Evolutionary conservation across 2,329 filamentous ascomycete species (phyloP), one percentile per base, ranked within the genome.

Genomic region (Fonsecaea pedrosoi): DNA sequence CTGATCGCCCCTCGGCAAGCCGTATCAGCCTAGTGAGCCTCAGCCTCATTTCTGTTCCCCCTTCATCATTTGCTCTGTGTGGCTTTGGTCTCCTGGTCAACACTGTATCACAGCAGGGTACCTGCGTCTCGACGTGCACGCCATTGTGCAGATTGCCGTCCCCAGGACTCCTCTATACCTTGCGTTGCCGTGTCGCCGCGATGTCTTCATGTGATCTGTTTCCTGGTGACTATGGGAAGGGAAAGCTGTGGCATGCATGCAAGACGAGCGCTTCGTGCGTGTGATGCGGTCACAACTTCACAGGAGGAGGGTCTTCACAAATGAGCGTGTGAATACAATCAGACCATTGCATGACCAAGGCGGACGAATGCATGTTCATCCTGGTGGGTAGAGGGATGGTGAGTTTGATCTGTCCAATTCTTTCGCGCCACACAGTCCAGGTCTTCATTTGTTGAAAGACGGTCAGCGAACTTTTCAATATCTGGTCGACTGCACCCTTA

Each of bases 41-140:
- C 48, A 53, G 25, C 21, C 45, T 53, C 18, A 15, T 9, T 6
- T 32, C 21, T 9, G 15, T 61, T 38, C n/a, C 30, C 7, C 35
- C 2, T 32, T 32, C 30, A 32, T 32, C 30, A 32, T 32, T 32
- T 32, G 30, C 30, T 32, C 30, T 32, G 30, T 32, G 30, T 2
- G 2, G 3, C 30, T 32, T 3, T 32, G 30, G 59, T 61, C 48
- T 40, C 59, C 59, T 30, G 45, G 59, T 40, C 59, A 34, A 54
- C 42, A 18, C 34, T 25, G 59, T 61, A 38, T 21, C 59, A 61
- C 59, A 61, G 35, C 59, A 53, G 30, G 32, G 18, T 60, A 9
- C 30, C 32, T 54, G 45, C 32, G 21, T 30, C 30, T 15, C 40
- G 18, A 50, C 32, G 37, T 13, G 21, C 18, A 30, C n/a, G 25